phyloP scores from a whole-genome alignment of 352 stramenopile species.

The Pythium phragmiticola region DNA sequence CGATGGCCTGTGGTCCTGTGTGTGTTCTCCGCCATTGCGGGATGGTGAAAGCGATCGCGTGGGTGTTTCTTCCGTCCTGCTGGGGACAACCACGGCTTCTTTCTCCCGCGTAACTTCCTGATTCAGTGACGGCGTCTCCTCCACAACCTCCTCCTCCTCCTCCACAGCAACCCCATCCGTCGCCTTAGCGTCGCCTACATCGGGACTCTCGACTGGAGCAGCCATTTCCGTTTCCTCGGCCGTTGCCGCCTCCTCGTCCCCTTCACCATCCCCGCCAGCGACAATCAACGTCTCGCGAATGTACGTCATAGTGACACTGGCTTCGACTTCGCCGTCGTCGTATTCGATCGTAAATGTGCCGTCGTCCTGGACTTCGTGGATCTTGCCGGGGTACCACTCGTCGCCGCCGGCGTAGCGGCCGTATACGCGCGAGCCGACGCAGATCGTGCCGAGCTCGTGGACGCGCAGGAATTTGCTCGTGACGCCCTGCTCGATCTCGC shows the following conservation, averaged over 20 bases:
- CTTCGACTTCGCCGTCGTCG: constrained; percentile 77
- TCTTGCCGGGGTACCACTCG: constrained; percentile 65
- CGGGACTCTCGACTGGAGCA: no score
- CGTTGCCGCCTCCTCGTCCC: constrained; percentile 19
- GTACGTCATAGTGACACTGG: constrained; percentile 46
- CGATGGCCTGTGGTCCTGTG: background rate
- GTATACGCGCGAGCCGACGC: constrained; percentile 66
- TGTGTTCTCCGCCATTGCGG: background rate
- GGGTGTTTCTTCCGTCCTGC: background rate
- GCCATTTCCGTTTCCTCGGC: background rate
- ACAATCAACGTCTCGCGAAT: constrained; percentile 27
- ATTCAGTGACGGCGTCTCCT: background rate
- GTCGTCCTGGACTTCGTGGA: constrained; percentile 62
- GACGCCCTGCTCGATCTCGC: constrained; percentile 57
- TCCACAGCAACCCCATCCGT: constrained; percentile 11
- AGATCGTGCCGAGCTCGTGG: constrained; percentile 69
- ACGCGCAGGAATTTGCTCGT: constrained; percentile 38
- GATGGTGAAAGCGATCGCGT: background rate
- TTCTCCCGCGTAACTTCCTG: background rate
- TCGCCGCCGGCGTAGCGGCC: constrained; percentile 63
- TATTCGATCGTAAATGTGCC: constrained; percentile 75
- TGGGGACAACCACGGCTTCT: background rate
- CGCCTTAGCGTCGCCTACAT: no score
- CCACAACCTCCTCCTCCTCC: constrained; percentile 6
- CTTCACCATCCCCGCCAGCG: constrained; percentile 10